Conservation (phyloP, 2,329 filamentous ascomycete species). For the Aspergillus sp. region DNA sequence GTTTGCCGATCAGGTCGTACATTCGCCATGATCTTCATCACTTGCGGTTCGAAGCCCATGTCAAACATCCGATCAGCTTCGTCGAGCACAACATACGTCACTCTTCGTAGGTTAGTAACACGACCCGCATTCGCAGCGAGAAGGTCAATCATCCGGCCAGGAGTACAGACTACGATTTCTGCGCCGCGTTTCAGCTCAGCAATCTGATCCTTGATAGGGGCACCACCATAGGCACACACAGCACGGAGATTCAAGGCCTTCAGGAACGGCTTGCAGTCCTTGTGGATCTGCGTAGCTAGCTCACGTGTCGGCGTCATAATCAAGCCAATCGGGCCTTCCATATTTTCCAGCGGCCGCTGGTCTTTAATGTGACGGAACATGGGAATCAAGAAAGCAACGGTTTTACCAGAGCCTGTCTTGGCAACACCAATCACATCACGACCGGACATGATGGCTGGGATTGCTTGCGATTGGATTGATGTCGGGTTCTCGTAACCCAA, state of each 20-base stretch:
- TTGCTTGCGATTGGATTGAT: constrained; percentile 90
- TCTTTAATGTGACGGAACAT: constrained; percentile 99
- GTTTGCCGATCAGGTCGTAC: constrained; percentile 91
- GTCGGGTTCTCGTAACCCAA: constrained; percentile 87
- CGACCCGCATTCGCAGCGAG: constrained; percentile 90
- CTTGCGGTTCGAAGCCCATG: constrained; percentile 98
- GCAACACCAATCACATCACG: constrained; percentile 94
- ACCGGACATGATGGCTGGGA: constrained; percentile 93
- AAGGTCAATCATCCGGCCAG: constrained; percentile 92
- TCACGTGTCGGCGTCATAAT: constrained; percentile 95
- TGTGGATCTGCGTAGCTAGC: constrained; percentile 87
- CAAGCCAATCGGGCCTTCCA: constrained; percentile 82
- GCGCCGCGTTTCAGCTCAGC: constrained; percentile 92
- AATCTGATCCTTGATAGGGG: constrained; percentile 96
- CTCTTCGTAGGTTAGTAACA: constrained; percentile 83
- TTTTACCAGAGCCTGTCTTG: constrained; percentile 97
- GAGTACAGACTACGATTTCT: constrained; percentile 92
- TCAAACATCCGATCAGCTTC: constrained; percentile 99
- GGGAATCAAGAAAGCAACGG: constrained; percentile 87
- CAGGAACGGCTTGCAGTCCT: constrained; percentile 90
- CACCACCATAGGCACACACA: constrained; percentile 91
- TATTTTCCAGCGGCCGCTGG: constrained; percentile 74
- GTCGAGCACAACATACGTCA: constrained; percentile 92
- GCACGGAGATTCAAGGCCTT: constrained; percentile 81
- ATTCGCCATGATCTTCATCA: constrained; percentile 92